These are phyloP conservation scores for Rhodotorula glutinis DNA, from an alignment of 1,284 basidiomycete species.

Conservation along the genomic window DNA sequence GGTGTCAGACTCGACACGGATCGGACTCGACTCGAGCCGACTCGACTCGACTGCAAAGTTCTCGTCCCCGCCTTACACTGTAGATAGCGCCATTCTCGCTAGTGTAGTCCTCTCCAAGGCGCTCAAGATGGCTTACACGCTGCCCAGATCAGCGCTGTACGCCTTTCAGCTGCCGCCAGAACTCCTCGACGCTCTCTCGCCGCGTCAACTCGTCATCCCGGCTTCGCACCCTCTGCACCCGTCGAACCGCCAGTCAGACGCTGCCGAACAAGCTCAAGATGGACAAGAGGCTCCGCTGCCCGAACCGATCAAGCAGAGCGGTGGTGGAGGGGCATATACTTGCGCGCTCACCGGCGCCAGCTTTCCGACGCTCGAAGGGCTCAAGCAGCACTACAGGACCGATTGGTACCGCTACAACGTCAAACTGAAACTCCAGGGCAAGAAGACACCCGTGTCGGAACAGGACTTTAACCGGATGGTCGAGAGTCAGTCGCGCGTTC, in stretches of 20 bases:
- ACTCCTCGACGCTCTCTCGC: conserved; percentile 43
- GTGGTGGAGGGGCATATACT: conserved; percentile 17
- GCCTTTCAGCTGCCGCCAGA: conserved; percentile 46
- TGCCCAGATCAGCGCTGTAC: conserved; percentile 40
- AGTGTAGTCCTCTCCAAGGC: neutral
- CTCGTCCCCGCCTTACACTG: neutral
- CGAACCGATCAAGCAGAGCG: neutral
- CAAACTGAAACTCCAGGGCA: conserved; percentile 66
- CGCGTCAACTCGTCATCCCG: conserved; percentile 42
- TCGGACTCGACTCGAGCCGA: too few relatives aligned
- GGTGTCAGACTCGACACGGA: too few relatives aligned
- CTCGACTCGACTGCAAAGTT: too few relatives aligned
- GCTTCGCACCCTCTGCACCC: conserved; percentile 31
- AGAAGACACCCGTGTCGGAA: conserved; percentile 60
- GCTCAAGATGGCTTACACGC: neutral
- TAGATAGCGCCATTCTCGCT: neutral
- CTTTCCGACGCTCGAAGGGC: conserved; percentile 74
- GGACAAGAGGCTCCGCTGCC: neutral
- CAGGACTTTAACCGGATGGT: conserved; percentile 69
- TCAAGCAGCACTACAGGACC: conserved; percentile 82
- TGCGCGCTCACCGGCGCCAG: conserved; percentile 52
- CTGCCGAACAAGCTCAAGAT: too few relatives aligned
- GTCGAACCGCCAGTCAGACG: neutral
- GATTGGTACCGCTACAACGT: conserved; percentile 99
- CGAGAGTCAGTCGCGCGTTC: conserved; percentile 60